phyloP scores from a whole-genome alignment of 345 rosid genomes.

The Brassica carinata region DNA sequence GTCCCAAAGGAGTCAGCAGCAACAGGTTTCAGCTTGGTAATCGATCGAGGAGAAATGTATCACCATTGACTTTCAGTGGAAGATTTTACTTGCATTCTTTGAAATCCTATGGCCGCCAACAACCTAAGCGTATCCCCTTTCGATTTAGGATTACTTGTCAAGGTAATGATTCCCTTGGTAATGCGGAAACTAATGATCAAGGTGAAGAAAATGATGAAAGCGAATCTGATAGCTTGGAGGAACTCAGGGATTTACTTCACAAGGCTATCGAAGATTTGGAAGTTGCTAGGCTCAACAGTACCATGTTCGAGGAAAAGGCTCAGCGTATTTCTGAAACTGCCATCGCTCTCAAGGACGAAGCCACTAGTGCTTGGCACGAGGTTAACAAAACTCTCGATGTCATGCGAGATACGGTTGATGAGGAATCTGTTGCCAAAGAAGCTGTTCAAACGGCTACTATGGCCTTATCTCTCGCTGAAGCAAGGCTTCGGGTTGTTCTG shows the following conservation, averaged over 20 bases:
- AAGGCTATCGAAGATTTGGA: constrained; percentile 72
- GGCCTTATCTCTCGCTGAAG: constrained; percentile 88
- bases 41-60: constrained; percentile 39
- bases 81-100: constrained; percentile 40
- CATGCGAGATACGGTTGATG: constrained; percentile 61
- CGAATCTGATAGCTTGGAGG: constrained; percentile 54
- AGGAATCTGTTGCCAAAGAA: constrained; percentile 71
- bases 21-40: constrained; percentile 30
- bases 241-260: constrained; percentile 60
- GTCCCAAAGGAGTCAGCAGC: constrained; percentile 42
- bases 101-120: constrained; percentile 27
- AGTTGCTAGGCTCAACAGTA: constrained; percentile 73
- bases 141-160: constrained; percentile 51
- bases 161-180: constrained; percentile 56
- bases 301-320: constrained; percentile 90
- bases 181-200: constrained; percentile 47
- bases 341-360: constrained; percentile 82
- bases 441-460: constrained; percentile 74
- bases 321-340: constrained; percentile 83
- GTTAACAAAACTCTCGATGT: constrained; percentile 59
- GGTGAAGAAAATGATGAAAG: constrained; percentile 45
- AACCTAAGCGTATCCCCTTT: constrained; percentile 38
- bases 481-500: constrained; percentile 63
- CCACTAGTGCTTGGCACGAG: constrained; percentile 58
- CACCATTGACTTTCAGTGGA: constrained; percentile 38